A percentile compares a stretch with the other conserved stretches of the same genome.
Conservation (phyloP, 2,329 filamentous ascomycete species). For the Botrytis fragariae region DNA sequence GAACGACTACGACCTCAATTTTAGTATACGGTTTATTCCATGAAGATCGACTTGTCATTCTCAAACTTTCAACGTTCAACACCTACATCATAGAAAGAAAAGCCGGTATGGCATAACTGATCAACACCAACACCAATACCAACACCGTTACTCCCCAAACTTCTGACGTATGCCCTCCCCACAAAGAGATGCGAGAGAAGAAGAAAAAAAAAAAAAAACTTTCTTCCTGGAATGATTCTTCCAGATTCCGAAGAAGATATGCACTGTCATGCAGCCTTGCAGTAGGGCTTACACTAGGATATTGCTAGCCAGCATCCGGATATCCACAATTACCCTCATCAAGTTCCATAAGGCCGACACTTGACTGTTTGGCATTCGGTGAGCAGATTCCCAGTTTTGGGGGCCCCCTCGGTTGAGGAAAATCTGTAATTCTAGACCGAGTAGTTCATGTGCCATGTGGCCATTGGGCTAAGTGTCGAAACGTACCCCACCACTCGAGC, state of each 20-base stretch:
- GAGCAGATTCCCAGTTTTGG: neutral
- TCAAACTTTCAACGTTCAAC: neutral
- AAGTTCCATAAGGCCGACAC: neutral
- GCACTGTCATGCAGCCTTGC: neutral
- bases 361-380: neutral
- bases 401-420: neutral
- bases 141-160: neutral
- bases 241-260: neutral
- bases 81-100: neutral
- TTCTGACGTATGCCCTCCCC: neutral
- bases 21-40: neutral
- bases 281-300: neutral
- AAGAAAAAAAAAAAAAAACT: neutral
- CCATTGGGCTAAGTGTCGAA: neutral
- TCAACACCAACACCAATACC: neutral
- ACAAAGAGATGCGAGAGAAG: neutral
- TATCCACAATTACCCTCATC: neutral
- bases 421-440: neutral
- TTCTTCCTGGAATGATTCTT: neutral
- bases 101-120: neutral
- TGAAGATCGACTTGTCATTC: neutral
- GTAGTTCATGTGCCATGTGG: neutral
- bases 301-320: neutral
- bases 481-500: neutral
- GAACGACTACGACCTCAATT: neutral